Evolutionary conservation across 2,329 filamentous ascomycete genomes (phyloP).

Genomic region (Alternaria panax): DNA sequence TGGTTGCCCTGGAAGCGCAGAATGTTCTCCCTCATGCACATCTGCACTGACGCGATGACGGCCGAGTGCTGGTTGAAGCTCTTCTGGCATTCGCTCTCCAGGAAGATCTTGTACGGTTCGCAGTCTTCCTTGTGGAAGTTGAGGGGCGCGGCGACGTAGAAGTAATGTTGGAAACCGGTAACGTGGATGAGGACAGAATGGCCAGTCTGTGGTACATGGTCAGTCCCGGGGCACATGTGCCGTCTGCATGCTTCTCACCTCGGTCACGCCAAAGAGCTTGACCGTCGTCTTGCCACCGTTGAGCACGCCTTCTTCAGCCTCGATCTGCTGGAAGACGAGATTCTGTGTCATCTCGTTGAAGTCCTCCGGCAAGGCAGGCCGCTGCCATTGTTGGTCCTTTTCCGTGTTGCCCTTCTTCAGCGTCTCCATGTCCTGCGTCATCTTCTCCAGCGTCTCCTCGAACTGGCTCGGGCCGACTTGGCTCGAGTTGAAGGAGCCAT

Average conservation of each 20-base stretch:
- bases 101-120: constrained; percentile 76
- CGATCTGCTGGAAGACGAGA: constrained; percentile 94
- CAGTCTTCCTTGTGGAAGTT: constrained; percentile 82
- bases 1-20: constrained; percentile 94
- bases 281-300: constrained; percentile 78
- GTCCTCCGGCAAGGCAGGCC: constrained; percentile 63
- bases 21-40: constrained; percentile 88
- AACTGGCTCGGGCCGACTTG: constrained; percentile 89
- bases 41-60: constrained; percentile 78
- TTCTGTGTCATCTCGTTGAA: constrained; percentile 71
- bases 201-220: constrained; percentile 60
- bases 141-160: constrained; percentile 89
- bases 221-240: constrained; percentile 11
- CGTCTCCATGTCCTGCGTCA: constrained; percentile 89
- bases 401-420: constrained; percentile 88
- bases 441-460: constrained; percentile 93
- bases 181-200: constrained; percentile 96
- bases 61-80: constrained; percentile 65
- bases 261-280: constrained; percentile 92
- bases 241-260: constrained; percentile 56
- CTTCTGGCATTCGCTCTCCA: constrained; percentile 77
- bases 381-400: constrained; percentile 90
- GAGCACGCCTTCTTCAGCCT: constrained; percentile 87
- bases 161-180: constrained; percentile 93
- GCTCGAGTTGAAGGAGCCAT: constrained; percentile 67